Conservation (phyloP, 2,329 filamentous ascomycete genomes). For the Colletotrichum sansevieriae region DNA sequence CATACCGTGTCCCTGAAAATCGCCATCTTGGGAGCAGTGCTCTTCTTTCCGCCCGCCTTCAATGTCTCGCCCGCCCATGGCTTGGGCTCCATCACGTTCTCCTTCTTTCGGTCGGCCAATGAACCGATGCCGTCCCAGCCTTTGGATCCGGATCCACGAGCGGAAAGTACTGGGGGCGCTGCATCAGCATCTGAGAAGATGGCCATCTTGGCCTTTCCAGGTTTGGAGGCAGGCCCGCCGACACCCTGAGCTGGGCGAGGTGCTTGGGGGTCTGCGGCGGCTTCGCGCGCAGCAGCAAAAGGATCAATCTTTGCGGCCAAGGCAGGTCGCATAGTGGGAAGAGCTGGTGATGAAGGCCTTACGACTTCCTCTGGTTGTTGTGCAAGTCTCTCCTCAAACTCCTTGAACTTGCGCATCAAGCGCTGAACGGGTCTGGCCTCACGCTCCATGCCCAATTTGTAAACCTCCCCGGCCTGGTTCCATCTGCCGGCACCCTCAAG, state of each 20-base stretch:
- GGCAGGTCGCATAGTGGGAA: constrained; percentile 85
- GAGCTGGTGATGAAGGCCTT: constrained; percentile 86
- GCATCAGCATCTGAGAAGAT: constrained; percentile 88
- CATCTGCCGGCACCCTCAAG: constrained; percentile 86
- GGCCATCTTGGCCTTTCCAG: constrained; percentile 83
- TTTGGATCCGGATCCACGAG: constrained; percentile 67
- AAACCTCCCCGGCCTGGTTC: constrained; percentile 94
- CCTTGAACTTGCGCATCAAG: constrained; percentile 88
- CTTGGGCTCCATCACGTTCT: constrained; percentile 87
- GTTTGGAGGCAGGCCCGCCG: constrained; percentile 68
- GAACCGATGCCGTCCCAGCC: constrained; percentile 96
- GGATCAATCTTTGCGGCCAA: constrained; percentile 89
- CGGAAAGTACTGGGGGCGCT: constrained; percentile 68
- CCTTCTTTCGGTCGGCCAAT: constrained; percentile 89
- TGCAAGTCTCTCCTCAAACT: constrained; percentile 86
- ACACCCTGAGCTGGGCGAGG: constrained; percentile 63
- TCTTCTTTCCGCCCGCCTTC: constrained; percentile 87
- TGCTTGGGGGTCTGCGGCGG: constrained; percentile 74
- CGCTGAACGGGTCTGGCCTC: constrained; percentile 87
- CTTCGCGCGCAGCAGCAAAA: constrained; percentile 71
- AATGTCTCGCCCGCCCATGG: constrained; percentile 95
- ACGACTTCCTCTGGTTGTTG: constrained; percentile 70
- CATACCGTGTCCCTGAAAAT: constrained; percentile 98
- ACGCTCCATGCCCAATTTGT: constrained; percentile 87
- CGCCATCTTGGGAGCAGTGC: constrained; percentile 82